Conservation (phyloP, 139 green algal genomes). For the Asterochloris erici region DNA sequence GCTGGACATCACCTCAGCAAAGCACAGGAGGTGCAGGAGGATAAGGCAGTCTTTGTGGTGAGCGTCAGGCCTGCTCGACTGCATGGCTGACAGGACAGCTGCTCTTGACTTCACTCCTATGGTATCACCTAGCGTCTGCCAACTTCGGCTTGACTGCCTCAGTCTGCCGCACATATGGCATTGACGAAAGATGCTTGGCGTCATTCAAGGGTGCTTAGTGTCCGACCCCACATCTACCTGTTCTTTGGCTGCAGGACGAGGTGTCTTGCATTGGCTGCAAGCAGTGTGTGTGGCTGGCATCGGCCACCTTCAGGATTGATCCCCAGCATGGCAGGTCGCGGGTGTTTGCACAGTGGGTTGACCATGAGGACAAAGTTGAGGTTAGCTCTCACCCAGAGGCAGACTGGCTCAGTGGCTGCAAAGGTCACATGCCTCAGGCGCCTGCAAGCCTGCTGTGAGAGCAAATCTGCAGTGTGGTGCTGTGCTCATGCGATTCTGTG, state of each 20-base stretch:
- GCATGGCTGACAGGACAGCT: background rate
- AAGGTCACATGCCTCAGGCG: background rate
- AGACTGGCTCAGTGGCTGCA: background rate
- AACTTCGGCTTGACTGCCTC: no score
- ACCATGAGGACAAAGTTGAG: conserved; percentile 74
- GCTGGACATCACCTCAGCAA: conserved; percentile 60
- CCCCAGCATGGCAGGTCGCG: conserved; percentile 61
- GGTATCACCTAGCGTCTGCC: no score
- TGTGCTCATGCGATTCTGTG: no score
- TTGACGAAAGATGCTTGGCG: background rate
- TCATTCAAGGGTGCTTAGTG: background rate
- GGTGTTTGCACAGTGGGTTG: conserved; percentile 74
- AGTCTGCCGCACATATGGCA: background rate
- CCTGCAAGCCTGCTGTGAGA: background rate
- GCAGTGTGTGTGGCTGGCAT: conserved; percentile 73
- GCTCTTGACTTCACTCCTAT: background rate
- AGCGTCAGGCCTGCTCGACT: background rate
- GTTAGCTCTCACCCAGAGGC: background rate
- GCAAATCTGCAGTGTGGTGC: background rate
- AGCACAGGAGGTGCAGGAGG: conserved; percentile 58
- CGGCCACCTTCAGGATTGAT: conserved; percentile 81
- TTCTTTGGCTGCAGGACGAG: conserved; percentile 56
- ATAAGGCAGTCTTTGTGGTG: conserved; percentile 77
- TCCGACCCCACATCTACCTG: background rate
- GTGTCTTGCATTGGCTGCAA: conserved; percentile 86